Conservation (phyloP, 1,284 basidiomycete genomes). For the Leccinum colubrinum region DNA sequence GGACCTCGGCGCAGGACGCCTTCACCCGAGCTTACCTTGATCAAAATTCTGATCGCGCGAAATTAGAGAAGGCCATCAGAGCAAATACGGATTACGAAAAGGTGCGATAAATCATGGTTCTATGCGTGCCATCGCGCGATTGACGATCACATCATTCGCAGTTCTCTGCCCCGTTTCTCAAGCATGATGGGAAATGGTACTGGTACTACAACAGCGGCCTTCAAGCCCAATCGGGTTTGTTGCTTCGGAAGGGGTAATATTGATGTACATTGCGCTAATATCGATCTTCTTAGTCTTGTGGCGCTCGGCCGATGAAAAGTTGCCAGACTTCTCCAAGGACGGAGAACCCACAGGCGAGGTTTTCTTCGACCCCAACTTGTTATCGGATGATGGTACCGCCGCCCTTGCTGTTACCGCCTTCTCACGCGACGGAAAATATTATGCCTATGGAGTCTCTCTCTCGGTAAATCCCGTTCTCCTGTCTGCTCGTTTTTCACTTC, state of each 20-base stretch:
- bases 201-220: constrained; percentile 76
- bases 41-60: constrained; percentile 55
- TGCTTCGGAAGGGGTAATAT: neutral
- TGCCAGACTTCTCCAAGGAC: constrained; percentile 52
- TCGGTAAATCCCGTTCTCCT: constrained; percentile 44
- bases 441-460: constrained; percentile 74
- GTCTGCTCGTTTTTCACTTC: constrained; percentile 2
- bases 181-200: constrained; percentile 72
- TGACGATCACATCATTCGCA: constrained; percentile 26
- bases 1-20: constrained; percentile 61
- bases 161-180: constrained; percentile 61
- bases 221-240: constrained; percentile 59
- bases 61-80: constrained; percentile 59
- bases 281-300: constrained; percentile 50
- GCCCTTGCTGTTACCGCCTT: constrained; percentile 59
- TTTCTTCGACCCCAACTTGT: constrained; percentile 77
- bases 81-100: constrained; percentile 69
- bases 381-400: constrained; percentile 73
- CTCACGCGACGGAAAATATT: constrained; percentile 67
- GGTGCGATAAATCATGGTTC: constrained; percentile 39
- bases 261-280: neutral
- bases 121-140: neutral
- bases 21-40: constrained; percentile 62
- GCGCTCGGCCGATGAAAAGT: constrained; percentile 53
- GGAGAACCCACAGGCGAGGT: constrained; percentile 54